Percentiles rank a stretch among this genome's conserved stretches.
Conservation (phyloP, 148 eudicot species). For the Rhododendron williamsianum region DNA sequence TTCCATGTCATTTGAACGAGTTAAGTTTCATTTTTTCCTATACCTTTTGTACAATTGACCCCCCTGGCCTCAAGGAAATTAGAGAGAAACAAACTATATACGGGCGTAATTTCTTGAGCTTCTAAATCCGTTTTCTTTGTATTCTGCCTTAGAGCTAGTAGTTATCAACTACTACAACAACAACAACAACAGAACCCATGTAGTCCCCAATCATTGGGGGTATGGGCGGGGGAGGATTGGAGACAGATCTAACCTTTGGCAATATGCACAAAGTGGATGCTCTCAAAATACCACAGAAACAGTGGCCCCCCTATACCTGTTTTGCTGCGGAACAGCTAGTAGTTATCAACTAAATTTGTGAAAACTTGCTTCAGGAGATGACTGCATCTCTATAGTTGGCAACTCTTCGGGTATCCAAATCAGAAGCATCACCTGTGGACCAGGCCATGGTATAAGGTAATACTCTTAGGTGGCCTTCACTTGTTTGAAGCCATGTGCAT, state of each 20-base stretch:
- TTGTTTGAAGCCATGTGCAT: not conserved
- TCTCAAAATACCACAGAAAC: too few species aligned
- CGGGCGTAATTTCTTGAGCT: not conserved
- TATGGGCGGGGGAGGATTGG: too few species aligned
- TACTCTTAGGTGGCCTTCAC: not conserved
- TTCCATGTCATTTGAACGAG: not conserved
- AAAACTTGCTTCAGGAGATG: slow-evolving; percentile 62
- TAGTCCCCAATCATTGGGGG: too few species aligned
- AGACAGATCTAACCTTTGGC: too few species aligned
- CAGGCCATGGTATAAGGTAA: slow-evolving; percentile 98
- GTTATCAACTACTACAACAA: not conserved
- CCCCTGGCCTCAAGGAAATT: not conserved
- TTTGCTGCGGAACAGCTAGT: not conserved
- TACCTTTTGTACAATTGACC: too few species aligned
- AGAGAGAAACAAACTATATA: not conserved
- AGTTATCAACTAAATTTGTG: not conserved
- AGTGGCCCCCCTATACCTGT: too few species aligned
- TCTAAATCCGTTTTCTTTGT: not conserved
- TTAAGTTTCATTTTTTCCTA: not conserved
- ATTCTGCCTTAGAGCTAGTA: not conserved
- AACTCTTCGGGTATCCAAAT: slow-evolving; percentile 60
- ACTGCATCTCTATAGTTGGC: slow-evolving; percentile 81
- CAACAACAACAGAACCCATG: too few species aligned
- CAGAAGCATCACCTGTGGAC: slow-evolving; percentile 54
- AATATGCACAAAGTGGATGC: too few species aligned